Conservation (phyloP, 257 asterid species). For the Cordia subcordata region DNA sequence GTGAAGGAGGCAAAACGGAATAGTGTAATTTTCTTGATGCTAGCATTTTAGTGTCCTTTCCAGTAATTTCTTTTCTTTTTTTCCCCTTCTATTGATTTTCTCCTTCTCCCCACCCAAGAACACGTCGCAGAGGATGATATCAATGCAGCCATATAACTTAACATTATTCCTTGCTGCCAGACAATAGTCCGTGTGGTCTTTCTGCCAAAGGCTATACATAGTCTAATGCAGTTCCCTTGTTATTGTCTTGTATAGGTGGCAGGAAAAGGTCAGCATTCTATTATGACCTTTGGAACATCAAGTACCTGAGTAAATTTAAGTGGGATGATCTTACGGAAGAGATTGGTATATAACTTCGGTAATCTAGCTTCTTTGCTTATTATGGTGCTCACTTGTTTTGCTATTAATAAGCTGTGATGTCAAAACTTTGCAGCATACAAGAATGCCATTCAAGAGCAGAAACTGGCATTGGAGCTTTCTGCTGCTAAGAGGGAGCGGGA, state of each 20-base stretch:
- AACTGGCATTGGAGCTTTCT: constrained; percentile 64
- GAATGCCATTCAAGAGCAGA: constrained; percentile 74
- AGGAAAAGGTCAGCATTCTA: constrained; percentile 77
- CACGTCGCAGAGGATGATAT: too few relatives aligned
- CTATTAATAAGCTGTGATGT: constrained; percentile 13
- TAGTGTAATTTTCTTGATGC: too few relatives aligned
- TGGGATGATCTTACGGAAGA: constrained; percentile 97
- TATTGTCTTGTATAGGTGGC: constrained; percentile 57
- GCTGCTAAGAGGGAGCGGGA: constrained; percentile 85
- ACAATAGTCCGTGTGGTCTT: neutral
- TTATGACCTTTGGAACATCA: constrained; percentile 92
- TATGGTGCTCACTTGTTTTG: constrained; percentile 7
- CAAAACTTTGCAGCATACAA: constrained; percentile 50
- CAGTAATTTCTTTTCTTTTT: too few relatives aligned
- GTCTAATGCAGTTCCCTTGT: neutral
- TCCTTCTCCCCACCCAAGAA: too few relatives aligned
- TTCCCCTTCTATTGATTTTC: too few relatives aligned
- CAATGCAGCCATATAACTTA: too few relatives aligned
- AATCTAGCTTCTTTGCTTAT: constrained; percentile 2
- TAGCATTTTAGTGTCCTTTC: too few relatives aligned
- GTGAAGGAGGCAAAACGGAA: too few relatives aligned
- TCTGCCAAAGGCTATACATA: neutral
- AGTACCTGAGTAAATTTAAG: constrained; percentile 91
- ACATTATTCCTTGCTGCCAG: neutral
- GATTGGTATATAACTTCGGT: constrained; percentile 39